These are phyloP conservation scores for Acorus gramineus DNA, from an alignment of 106 monocot species.

Conservation along the genomic window DNA sequence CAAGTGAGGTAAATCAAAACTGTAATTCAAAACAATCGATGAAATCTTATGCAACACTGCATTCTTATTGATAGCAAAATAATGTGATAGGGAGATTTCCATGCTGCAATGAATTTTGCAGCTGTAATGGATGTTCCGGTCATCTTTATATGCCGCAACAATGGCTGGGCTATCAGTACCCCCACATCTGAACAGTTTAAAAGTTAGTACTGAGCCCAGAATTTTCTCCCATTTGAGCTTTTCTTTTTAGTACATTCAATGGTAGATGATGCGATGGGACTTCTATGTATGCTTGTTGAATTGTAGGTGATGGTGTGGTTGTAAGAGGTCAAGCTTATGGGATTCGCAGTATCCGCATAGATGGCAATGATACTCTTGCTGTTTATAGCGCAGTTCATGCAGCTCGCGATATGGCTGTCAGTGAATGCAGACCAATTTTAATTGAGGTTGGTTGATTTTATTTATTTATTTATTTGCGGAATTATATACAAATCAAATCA, in stretches of 20 bases:
- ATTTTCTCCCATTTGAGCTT: neutral
- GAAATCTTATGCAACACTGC: too few species aligned
- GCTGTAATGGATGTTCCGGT: conserved; percentile 83
- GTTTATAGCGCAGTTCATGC: conserved; percentile 79
- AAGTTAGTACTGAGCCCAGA: conserved; percentile 25
- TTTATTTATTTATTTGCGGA: too few species aligned
- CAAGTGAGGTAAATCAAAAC: conserved; percentile 58
- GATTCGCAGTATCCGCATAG: conserved; percentile 72
- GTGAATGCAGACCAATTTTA: conserved; percentile 69
- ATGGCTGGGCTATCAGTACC: conserved; percentile 97
- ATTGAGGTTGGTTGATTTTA: conserved; percentile 41
- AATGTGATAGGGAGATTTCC: conserved; percentile 78
- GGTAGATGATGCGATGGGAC: too few species aligned
- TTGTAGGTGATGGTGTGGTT: conserved; percentile 74
- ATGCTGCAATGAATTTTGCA: conserved; percentile 92
- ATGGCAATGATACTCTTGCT: conserved; percentile 93
- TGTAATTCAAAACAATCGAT: too few species aligned
- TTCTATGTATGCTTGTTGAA: neutral
- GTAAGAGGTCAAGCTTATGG: conserved; percentile 86
- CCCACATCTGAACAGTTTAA: conserved; percentile 85
- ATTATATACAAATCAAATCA: too few species aligned
- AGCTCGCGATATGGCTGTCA: conserved; percentile 80
- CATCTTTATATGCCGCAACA: conserved; percentile 90
- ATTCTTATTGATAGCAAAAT: neutral
- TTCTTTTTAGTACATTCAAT: too few species aligned